Percentiles rank a stretch among this genome's conserved stretches.
These are phyloP conservation scores for Chernovozyma sophiae-reginae DNA, from an alignment of 1,139 yeast genomes.

Conservation along the genomic window DNA sequence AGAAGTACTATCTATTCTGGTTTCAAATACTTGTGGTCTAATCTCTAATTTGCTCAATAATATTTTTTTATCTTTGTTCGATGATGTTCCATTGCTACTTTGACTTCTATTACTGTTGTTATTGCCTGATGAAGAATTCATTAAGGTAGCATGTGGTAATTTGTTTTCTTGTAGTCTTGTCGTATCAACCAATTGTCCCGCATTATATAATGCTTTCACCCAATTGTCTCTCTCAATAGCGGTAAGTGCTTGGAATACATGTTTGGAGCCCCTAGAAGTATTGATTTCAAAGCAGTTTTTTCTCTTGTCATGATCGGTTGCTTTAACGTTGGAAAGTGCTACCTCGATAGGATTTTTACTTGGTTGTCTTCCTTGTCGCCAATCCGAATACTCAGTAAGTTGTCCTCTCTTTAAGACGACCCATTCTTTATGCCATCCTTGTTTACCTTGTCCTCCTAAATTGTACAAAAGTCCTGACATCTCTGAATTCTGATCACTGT, in stretches of 20 bases:
- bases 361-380: conserved; percentile 68
- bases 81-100: neutral
- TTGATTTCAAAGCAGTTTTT: conserved; percentile 70
- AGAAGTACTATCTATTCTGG: conserved; percentile 12
- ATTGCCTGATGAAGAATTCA: neutral
- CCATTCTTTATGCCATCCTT: conserved; percentile 92
- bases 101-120: conserved; percentile 1
- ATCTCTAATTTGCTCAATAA: conserved; percentile 7
- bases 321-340: conserved; percentile 66
- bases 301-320: conserved; percentile 43
- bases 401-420: conserved; percentile 67
- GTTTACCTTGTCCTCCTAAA: conserved; percentile 68
- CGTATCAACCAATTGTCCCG: conserved; percentile 40
- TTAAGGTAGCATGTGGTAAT: neutral
- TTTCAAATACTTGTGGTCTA: neutral
- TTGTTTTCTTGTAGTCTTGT: conserved; percentile 15
- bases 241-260: conserved; percentile 73
- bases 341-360: conserved; percentile 70
- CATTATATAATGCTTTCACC: conserved; percentile 57
- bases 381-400: conserved; percentile 70
- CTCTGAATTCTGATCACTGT: conserved; percentile 25
- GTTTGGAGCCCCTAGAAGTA: conserved; percentile 65
- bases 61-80: conserved; percentile 9
- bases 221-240: conserved; percentile 67
- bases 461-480: conserved; percentile 61